Percentiles rank a stretch among this genome's conserved stretches.
Conservation (phyloP, 176 grass and related monocot species). For the Oryza rufipogon region DNA sequence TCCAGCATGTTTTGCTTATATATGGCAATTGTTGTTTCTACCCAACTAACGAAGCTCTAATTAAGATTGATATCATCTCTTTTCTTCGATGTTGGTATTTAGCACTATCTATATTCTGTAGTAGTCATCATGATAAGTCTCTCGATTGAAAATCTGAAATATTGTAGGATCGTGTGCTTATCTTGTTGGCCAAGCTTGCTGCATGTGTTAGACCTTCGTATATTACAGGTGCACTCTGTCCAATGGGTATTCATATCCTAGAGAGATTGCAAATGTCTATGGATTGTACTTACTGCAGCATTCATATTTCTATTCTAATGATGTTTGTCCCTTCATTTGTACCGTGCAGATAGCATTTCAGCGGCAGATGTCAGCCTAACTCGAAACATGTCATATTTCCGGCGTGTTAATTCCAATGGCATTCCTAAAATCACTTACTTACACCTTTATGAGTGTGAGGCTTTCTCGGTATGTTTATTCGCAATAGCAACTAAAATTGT, state of each 20-base stretch:
- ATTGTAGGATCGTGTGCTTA: background rate
- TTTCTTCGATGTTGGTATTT: background rate
- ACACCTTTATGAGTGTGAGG: constrained; percentile 53
- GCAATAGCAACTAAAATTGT: background rate
- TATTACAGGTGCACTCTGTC: constrained; percentile 9
- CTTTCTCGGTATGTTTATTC: constrained; percentile 61
- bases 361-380: constrained; percentile 56
- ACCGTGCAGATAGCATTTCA: constrained; percentile 53
- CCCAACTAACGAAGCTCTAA: background rate
- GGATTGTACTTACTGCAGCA: background rate
- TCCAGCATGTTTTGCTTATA: background rate
- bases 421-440: constrained; percentile 58
- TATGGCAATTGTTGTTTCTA: background rate
- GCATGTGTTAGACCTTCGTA: background rate
- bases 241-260: constrained; percentile 6
- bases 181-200: constrained; percentile 21
- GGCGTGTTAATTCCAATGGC: constrained; percentile 3
- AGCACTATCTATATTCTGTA: background rate
- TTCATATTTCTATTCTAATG: background rate
- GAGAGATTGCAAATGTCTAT: background rate
- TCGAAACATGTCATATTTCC: constrained; percentile 55
- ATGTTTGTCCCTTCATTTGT: background rate
- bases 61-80: background rate
- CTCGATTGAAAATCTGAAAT: constrained; percentile 9
- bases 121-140: background rate